These are phyloP conservation scores for Ramichloridium luteum DNA, from an alignment of 2,329 filamentous ascomycete genomes.

Conservation along the genomic window DNA sequence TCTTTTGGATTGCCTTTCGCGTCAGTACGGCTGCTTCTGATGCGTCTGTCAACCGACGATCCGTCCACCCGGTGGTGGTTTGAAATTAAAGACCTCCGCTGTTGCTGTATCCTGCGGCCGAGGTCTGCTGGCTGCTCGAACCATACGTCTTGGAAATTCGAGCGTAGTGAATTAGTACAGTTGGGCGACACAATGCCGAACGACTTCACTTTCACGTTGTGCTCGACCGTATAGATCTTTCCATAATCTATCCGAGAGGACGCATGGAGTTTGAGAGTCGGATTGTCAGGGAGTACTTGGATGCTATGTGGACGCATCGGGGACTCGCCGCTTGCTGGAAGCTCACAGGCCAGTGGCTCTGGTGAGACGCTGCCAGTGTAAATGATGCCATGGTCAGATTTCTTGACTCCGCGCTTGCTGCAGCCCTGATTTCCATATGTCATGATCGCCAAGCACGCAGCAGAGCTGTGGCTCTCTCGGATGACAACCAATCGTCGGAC, in stretches of 20 bases:
- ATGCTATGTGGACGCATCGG: slow-evolving; percentile 12
- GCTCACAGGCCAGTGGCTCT: slow-evolving; percentile 5
- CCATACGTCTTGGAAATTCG: too few species aligned
- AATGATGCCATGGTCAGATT: slow-evolving; percentile 19
- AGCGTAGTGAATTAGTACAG: too few species aligned
- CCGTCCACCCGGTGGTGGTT: too few species aligned
- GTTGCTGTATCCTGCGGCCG: too few species aligned
- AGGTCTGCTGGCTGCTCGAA: too few species aligned
- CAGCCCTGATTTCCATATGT: slow-evolving; percentile 17
- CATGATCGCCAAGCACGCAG: slow-evolving; percentile 13
- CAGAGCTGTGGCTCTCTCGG: slow-evolving; percentile 9
- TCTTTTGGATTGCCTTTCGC: too few species aligned
- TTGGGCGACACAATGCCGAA: slow-evolving; percentile 17
- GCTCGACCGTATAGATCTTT: slow-evolving; percentile 15
- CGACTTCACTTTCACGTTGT: slow-evolving; percentile 15
- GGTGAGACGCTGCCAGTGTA: slow-evolving; percentile 10
- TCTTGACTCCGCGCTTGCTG: slow-evolving; percentile 8
- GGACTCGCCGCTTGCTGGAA: slow-evolving; percentile 5
- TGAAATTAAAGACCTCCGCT: too few species aligned
- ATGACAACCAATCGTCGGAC: slow-evolving; percentile 19
- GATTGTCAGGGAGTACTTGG: slow-evolving; percentile 8
- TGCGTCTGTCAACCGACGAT: too few species aligned
- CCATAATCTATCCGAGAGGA: too few species aligned
- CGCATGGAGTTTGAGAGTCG: too few species aligned
- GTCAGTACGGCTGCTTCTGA: too few species aligned